Evolutionary conservation across 805 yeast species (phyloP).

Genomic region (Zygosaccharomyces siamensis): DNA sequence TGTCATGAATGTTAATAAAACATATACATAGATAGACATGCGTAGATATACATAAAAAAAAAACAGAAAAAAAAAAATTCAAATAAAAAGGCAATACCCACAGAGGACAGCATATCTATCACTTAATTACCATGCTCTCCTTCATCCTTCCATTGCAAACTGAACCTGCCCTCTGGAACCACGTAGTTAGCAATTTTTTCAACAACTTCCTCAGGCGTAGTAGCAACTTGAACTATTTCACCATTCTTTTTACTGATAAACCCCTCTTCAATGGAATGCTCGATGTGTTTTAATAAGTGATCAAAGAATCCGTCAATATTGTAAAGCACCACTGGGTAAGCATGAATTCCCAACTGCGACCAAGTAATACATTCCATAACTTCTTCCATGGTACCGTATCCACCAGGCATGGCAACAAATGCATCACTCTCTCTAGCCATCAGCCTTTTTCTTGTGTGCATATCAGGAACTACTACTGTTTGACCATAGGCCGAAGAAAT

Average conservation of each 20-base stretch:
- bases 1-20: not conserved
- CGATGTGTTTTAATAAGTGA: slow-evolving; percentile 56
- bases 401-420: slow-evolving; percentile 87
- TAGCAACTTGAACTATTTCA: slow-evolving; percentile 63
- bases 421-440: slow-evolving; percentile 88
- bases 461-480: slow-evolving; percentile 76
- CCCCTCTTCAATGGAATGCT: slow-evolving; percentile 55
- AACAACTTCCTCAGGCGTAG: slow-evolving; percentile 63
- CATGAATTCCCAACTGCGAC: slow-evolving; percentile 84
- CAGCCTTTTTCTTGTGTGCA: slow-evolving; percentile 83
- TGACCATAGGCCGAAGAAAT: slow-evolving; percentile 56
- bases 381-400: slow-evolving; percentile 87
- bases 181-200: slow-evolving; percentile 53
- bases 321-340: slow-evolving; percentile 71
- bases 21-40: not conserved
- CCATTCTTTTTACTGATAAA: slow-evolving; percentile 67
- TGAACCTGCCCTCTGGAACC: slow-evolving; percentile 69
- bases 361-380: slow-evolving; percentile 86
- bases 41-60: not conserved
- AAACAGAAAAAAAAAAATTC: slow-evolving; percentile 1
- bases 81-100: not conserved
- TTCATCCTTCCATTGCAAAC: slow-evolving; percentile 58
- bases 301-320: slow-evolving; percentile 80
- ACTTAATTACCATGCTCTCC: slow-evolving; percentile 8
- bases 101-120: not conserved